phyloP scores from a whole-genome alignment of 768 basidiomycete species.

The Collybiopsis luxurians region DNA sequence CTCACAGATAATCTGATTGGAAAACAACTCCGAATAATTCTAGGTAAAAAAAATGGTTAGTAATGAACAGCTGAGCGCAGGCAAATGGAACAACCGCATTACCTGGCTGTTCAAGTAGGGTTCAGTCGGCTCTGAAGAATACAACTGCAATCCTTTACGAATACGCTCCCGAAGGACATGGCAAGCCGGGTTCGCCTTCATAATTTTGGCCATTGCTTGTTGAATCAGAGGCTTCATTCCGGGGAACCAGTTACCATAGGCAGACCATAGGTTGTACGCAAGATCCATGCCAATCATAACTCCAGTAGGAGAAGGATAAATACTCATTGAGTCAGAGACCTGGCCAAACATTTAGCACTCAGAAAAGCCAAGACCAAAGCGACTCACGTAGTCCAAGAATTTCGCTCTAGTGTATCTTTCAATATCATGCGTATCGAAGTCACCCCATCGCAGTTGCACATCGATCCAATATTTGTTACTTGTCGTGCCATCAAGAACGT shows the following conservation, averaged over 20 bases:
- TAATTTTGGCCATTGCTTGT: constrained; percentile 99
- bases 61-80: background rate
- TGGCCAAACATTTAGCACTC: constrained; percentile 21
- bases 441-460: constrained; percentile 94
- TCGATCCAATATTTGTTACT: constrained; percentile 99
- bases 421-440: constrained; percentile 98
- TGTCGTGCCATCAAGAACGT: constrained; percentile 95
- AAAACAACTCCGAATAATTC: constrained; percentile 95
- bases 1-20: constrained; percentile 94
- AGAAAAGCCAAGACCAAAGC: background rate
- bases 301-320: constrained; percentile 98
- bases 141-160: constrained; percentile 95
- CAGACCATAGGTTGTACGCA: constrained; percentile 98
- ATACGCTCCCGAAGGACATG: constrained; percentile 99
- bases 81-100: too few relatives aligned
- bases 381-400: constrained; percentile 91
- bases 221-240: constrained; percentile 97
- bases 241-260: constrained; percentile 99
- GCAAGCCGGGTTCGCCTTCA: constrained; percentile 98
- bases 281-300: constrained; percentile 99
- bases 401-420: constrained; percentile 98
- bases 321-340: constrained; percentile 97
- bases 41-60: constrained; percentile 18
- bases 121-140: constrained; percentile 98
- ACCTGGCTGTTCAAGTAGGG: constrained; percentile 97